Conservation (phyloP, 805 yeast genomes). For the Torulaspora gathmanii region DNA sequence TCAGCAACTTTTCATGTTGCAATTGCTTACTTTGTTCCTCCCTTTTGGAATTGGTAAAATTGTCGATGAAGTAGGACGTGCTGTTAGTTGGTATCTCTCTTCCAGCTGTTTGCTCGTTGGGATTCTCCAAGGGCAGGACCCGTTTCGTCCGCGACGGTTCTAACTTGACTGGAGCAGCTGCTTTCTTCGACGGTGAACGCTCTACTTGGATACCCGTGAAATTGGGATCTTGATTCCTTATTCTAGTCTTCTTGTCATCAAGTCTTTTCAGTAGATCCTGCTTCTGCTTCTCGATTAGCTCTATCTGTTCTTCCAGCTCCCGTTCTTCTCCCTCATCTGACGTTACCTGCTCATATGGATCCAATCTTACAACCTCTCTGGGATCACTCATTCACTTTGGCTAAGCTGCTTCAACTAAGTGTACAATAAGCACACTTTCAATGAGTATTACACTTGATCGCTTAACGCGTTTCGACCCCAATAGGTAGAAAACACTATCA, state of each 20-base stretch:
- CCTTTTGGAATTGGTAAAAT: slow-evolving; percentile 26
- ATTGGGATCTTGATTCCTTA: slow-evolving; percentile 21
- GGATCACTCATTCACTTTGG: slow-evolving; percentile 27
- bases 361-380: slow-evolving; percentile 20
- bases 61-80: slow-evolving; percentile 36
- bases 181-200: slow-evolving; percentile 34
- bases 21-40: slow-evolving; percentile 23
- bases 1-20: slow-evolving; percentile 29
- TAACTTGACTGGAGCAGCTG: slow-evolving; percentile 1
- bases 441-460: no score
- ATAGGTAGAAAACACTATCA: no score
- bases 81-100: slow-evolving; percentile 10
- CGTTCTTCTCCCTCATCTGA: slow-evolving; percentile 25
- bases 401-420: not conserved
- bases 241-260: slow-evolving; percentile 15
- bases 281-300: slow-evolving; percentile 28
- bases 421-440: no score
- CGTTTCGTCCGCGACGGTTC: slow-evolving; percentile 1
- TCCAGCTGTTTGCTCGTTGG: slow-evolving; percentile 13
- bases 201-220: slow-evolving; percentile 25
- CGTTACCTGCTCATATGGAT: slow-evolving; percentile 20
- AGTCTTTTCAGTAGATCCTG: slow-evolving; percentile 27
- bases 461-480: no score
- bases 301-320: slow-evolving; percentile 21
- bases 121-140: slow-evolving; percentile 7